A percentile compares a stretch with the other conserved stretches of the same genome.
Conservation (phyloP, 805 yeast genomes). For the Priceomyces castillae region DNA sequence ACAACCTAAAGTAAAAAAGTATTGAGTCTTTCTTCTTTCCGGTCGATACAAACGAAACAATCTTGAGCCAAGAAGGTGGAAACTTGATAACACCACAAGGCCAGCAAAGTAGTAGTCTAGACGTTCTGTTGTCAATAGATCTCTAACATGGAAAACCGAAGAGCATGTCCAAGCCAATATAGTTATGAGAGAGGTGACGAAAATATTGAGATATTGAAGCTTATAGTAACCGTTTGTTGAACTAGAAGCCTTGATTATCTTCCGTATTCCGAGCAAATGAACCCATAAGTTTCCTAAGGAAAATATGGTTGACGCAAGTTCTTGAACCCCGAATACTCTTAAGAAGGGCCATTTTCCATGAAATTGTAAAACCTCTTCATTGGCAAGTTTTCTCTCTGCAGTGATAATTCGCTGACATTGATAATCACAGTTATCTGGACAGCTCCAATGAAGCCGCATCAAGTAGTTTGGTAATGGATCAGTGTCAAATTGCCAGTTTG, state of each 20-base stretch:
- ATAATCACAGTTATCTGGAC: constrained; percentile 83
- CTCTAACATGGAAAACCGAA: constrained; percentile 85
- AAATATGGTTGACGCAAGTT: constrained; percentile 74
- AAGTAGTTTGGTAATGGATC: constrained; percentile 43
- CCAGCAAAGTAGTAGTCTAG: constrained; percentile 94
- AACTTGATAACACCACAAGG: constrained; percentile 75
- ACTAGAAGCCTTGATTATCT: constrained; percentile 20
- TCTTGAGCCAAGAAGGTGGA: constrained; percentile 65
- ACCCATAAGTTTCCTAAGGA: constrained; percentile 49
- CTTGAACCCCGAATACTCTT: constrained; percentile 79
- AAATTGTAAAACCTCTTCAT: constrained; percentile 71
- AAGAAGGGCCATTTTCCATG: constrained; percentile 98
- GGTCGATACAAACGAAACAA: constrained; percentile 55
- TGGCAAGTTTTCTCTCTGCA: constrained; percentile 40
- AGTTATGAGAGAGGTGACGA: constrained; percentile 59
- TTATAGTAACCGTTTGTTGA: constrained; percentile 1
- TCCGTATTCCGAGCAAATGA: constrained; percentile 49
- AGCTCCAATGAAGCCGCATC: constrained; percentile 64
- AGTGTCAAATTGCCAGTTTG: constrained; percentile 33
- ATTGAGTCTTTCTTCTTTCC: constrained; percentile 19
- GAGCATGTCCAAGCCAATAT: constrained; percentile 88
- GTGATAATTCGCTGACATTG: constrained; percentile 84
- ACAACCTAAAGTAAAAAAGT: constrained; percentile 40
- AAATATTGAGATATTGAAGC: constrained; percentile 27
- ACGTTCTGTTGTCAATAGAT: constrained; percentile 73